These are phyloP conservation scores for Exophiala calicioides DNA, from an alignment of 2,329 filamentous ascomycete species.

Conservation along the genomic window DNA sequence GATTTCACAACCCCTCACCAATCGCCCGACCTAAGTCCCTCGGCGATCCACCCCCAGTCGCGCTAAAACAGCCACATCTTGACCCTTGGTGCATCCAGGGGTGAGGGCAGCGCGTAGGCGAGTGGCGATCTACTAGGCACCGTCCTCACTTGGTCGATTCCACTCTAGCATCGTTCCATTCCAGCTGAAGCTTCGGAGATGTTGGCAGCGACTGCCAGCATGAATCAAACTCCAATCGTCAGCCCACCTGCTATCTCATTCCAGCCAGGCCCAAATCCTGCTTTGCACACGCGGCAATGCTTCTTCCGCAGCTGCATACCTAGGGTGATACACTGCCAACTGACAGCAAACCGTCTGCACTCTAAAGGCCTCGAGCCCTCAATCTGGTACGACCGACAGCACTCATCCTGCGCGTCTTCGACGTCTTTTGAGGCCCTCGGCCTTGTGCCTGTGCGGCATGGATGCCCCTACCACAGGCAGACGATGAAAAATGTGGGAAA, in stretches of 20 bases:
- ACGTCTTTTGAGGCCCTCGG: no score
- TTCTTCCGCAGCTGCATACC: no score
- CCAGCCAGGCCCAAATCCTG: conserved; percentile 17
- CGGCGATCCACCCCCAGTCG: not conserved
- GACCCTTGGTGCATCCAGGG: not conserved
- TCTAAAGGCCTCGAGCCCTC: not conserved
- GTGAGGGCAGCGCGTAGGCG: not conserved
- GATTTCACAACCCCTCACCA: not conserved
- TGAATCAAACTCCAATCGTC: conserved; percentile 13
- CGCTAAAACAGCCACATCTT: conserved; percentile 2
- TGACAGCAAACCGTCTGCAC: conserved; percentile 2
- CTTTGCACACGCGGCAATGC: conserved; percentile 7
- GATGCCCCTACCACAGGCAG: not conserved
- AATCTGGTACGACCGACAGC: not conserved
- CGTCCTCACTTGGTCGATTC: conserved; percentile 4
- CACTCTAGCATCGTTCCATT: conserved; percentile 12
- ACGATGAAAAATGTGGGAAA: conserved; percentile 1
- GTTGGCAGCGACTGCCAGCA: no score
- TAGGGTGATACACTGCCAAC: conserved; percentile 1
- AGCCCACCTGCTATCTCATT: not conserved
- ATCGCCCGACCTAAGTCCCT: not conserved
- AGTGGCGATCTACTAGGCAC: conserved; percentile 7
- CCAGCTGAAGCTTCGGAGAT: conserved; percentile 15
- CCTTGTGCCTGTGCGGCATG: no score
- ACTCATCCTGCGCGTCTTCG: not conserved